Evolutionary conservation across 495 filamentous ascomycete species (phyloP).

Genomic region (Rhizodiscina lignyota): DNA sequence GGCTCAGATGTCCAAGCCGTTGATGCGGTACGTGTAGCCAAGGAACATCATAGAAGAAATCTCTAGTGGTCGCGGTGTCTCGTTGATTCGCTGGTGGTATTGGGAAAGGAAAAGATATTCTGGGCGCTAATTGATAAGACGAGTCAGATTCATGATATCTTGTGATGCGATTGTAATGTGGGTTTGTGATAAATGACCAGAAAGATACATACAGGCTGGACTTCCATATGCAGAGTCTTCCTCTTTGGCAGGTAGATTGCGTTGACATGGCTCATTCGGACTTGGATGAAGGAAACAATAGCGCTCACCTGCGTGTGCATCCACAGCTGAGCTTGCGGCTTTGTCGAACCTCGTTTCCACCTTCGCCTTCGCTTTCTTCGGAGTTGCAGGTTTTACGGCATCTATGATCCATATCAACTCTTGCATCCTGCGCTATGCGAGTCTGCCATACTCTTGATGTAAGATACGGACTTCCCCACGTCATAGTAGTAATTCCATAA

Average conservation of each 20-base stretch:
- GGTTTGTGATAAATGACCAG: too few species aligned
- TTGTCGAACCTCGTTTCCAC: conserved; percentile 24
- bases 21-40: conserved; percentile 66
- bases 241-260: too few species aligned
- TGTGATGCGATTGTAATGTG: too few species aligned
- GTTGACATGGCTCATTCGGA: too few species aligned
- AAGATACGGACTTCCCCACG: conserved; percentile 63
- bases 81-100: conserved; percentile 3
- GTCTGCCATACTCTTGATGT: conserved; percentile 51
- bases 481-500: conserved; percentile 96
- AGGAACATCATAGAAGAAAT: conserved; percentile 70
- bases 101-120: conserved; percentile 1
- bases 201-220: conserved; percentile 7
- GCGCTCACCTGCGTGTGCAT: too few species aligned
- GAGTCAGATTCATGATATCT: too few species aligned
- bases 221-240: conserved; percentile 2
- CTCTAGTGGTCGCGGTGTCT: conserved; percentile 25
- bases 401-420: too few species aligned
- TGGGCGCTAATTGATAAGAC: too few species aligned
- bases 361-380: conserved; percentile 19
- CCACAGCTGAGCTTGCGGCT: conserved; percentile 15
- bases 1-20: conserved; percentile 51
- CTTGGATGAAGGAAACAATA: too few species aligned
- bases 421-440: too few species aligned
- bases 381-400: conserved; percentile 12